A percentile compares a stretch with the other conserved stretches of the same genome.
Conservation (phyloP, 768 basidiomycete genomes). For the Nidularia sp. region DNA sequence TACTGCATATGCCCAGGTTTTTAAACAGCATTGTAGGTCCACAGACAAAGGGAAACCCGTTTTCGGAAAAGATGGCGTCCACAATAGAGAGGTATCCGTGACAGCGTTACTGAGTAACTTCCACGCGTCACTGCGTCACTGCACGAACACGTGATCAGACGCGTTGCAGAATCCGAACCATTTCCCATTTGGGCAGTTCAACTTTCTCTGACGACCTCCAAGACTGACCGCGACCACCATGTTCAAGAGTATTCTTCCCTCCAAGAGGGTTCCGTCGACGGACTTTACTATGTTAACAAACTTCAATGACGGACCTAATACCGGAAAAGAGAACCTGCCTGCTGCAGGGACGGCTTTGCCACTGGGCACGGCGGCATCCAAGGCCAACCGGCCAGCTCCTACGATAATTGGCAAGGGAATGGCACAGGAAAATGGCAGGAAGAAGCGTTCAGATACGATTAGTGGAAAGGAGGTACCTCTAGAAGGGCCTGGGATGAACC, state of each 20-base stretch:
- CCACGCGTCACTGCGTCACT: conserved; percentile 12
- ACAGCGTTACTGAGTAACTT: conserved; percentile 1
- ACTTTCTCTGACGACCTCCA: conserved; percentile 10
- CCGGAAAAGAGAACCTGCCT: conserved; percentile 67
- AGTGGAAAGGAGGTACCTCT: conserved; percentile 27
- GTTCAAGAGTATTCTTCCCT: conserved; percentile 80
- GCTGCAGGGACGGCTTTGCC: conserved; percentile 7
- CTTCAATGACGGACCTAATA: conserved; percentile 39
- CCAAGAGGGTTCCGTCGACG: conserved; percentile 58
- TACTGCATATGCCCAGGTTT: no score
- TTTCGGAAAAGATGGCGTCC: not conserved
- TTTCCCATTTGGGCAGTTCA: conserved; percentile 23
- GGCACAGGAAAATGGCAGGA: conserved; percentile 39
- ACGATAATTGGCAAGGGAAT: conserved; percentile 16
- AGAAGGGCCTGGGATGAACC: conserved; percentile 41
- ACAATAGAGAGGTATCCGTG: conserved; percentile 2
- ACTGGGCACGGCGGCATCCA: conserved; percentile 8
- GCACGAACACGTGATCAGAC: conserved; percentile 16
- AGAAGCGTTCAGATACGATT: conserved; percentile 26
- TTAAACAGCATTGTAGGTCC: not conserved
- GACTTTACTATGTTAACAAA: conserved; percentile 74
- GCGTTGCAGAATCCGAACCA: conserved; percentile 28
- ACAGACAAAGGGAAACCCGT: conserved; percentile 7
- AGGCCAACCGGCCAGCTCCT: conserved; percentile 8
- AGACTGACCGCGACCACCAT: conserved; percentile 32